Base-by-base conservation (phyloP, 2,329 filamentous ascomycete genomes). In the Diaporthe aspalathi region DNA sequence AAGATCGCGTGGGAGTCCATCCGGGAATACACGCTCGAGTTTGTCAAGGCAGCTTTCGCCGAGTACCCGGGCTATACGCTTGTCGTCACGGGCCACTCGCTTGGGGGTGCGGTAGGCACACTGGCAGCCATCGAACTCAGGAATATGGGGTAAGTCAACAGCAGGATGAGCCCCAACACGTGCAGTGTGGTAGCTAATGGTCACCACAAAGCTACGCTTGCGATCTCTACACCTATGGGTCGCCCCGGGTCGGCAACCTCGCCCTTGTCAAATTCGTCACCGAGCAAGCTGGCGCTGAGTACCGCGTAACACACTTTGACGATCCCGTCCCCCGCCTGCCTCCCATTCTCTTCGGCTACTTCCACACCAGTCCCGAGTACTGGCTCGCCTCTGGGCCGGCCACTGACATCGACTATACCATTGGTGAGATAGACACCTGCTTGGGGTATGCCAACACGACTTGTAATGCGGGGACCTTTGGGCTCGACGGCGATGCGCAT, bases 271-370 rank as follows among this genome's bases (percentile, higher is more conserved):
- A 82, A 66, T 91, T 85, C 77, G 82, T 93, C 72, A 85, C 84
- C 9, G 75, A 75, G 60, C 88, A 91, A 75, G 71, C 81, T 17
- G 72, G 68, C 1, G 78, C 78, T 69, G 86, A 88, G 74, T 91
- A 85, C 81, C 89, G 92, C 73, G 83, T 93, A 66, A 94, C 92
- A 1, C 91, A 94, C 80, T 81, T 80, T 52, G 82, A 87, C 75
- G 93, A 94, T 78, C 89, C 91, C 0, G 88, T 94, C 1, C 90
- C 92, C 0, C 87, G 89, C 53, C 84, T 94, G 47, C 92, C 92
- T 1, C 88, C 90, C 14, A 80, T 89, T 70, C 79, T 91, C 66
- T 68, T 68, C 29, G 87, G 87, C 43, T 94, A 90, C 82, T 82
- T 86, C 49, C 92, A 94, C 79, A 87, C 89, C n/a, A 88, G 84